Base-by-base conservation (phyloP, 805 yeast species). In the Wickerhamomyces mucosus region DNA sequence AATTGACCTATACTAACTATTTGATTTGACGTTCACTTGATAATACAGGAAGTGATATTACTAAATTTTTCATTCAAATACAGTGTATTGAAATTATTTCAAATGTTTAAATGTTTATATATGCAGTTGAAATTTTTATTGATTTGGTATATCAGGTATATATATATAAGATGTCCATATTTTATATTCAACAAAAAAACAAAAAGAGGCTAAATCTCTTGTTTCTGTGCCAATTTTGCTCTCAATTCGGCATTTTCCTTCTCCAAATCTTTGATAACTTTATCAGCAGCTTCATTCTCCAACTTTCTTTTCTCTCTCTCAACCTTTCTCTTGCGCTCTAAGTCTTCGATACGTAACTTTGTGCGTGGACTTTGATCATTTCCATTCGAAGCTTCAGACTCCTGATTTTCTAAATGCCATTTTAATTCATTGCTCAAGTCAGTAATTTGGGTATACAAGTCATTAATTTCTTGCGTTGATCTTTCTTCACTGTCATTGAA, bases 281-380 rank as follows among this genome's bases (percentile, higher is more conserved):
- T 51, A 29, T 65, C 61, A 3, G 80, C 72, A 22, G 77, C 76
- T 22, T 63, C 63, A 32, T 65, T 63, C 41, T 80, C 88, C 34
- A 74, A 61, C 15, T 69, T 69, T 19, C 86, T 55, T 14, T 80
- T 69, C 50, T 80, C 92, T 38, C 85, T 60, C 39, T 81, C 88
- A 6, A 75, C 63, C 43, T 75, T 74, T 78, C 83, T 77, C 44
- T 78, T 63, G 39, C 62, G 70, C 25, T 72, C 71, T 26, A 81
- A 50, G 41, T 77, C 85, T 16, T 72, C 76, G 12, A 78, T 57
- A 33, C 85, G 59, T 28, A 75, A 42, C 34, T 59, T 61, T 28
- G 65, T 51, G 20, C 69, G 54, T 13, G 69, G 67, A 19, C 48
- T 42, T 12, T 34, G 27, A 11, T 22, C 18, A 40, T 34, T 42